These are phyloP conservation scores for Neofusicoccum umdonicola DNA, from an alignment of 2,329 filamentous ascomycete species.

Conservation along the genomic window DNA sequence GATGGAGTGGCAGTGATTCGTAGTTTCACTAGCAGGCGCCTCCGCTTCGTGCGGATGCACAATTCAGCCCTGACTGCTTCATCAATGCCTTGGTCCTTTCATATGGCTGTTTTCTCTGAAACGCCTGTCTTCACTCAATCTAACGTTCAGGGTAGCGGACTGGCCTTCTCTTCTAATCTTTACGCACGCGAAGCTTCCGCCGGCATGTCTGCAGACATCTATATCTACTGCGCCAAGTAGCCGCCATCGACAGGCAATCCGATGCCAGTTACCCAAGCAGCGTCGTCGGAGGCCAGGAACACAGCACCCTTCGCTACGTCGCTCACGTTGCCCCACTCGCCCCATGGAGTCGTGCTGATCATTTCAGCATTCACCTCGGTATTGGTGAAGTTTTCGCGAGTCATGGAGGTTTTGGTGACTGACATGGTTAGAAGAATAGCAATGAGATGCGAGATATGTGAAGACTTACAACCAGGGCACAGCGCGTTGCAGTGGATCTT, in stretches of 20 bases:
- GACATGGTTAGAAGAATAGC: neutral
- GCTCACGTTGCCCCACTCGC: conserved; percentile 25
- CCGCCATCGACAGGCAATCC: conserved; percentile 45
- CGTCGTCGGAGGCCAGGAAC: conserved; percentile 46
- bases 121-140: neutral
- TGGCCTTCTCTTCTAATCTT: neutral
- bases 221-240: conserved; percentile 24
- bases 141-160: neutral
- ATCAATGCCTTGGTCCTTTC: neutral
- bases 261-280: conserved; percentile 42
- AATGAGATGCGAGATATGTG: neutral
- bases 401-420: conserved; percentile 35
- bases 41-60: neutral
- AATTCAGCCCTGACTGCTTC: conserved; percentile 7
- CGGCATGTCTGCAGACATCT: too few relatives aligned
- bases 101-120: too few relatives aligned
- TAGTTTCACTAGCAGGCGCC: conserved; percentile 4
- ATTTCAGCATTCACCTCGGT: conserved; percentile 6
- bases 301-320: conserved; percentile 37
- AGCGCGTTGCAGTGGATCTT: conserved; percentile 44
- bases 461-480: conserved; percentile 41
- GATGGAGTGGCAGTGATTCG: neutral
- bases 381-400: conserved; percentile 28
- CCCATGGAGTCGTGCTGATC: conserved; percentile 28
- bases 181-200: too few relatives aligned